These are phyloP conservation scores for Naganishia liquefaciens DNA, from an alignment of 1,284 basidiomycete genomes.

Conservation along the genomic window DNA sequence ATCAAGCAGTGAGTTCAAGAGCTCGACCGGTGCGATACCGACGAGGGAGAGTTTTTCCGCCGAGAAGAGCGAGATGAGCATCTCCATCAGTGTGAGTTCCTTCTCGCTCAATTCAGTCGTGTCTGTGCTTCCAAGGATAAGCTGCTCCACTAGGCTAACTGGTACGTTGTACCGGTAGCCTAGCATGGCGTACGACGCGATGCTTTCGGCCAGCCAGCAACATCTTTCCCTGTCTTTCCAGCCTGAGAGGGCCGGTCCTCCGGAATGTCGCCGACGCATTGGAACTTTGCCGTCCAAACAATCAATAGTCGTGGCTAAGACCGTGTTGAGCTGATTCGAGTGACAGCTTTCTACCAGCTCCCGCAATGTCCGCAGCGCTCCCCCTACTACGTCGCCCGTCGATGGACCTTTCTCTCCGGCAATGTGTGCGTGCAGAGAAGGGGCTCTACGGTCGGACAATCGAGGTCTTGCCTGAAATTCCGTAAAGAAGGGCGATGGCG, in stretches of 20 bases:
- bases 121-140: slow-evolving; percentile 54
- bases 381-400: slow-evolving; percentile 69
- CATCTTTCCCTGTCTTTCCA: slow-evolving; percentile 77
- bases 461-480: slow-evolving; percentile 74
- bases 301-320: slow-evolving; percentile 51
- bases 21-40: slow-evolving; percentile 87
- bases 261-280: slow-evolving; percentile 59
- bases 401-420: slow-evolving; percentile 85
- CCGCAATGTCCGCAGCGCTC: slow-evolving; percentile 71
- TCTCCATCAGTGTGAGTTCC: slow-evolving; percentile 71
- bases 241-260: slow-evolving; percentile 43
- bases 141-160: slow-evolving; percentile 76
- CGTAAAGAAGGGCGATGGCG: slow-evolving; percentile 68
- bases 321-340: slow-evolving; percentile 64
- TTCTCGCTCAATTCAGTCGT: slow-evolving; percentile 49
- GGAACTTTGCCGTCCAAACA: slow-evolving; percentile 71
- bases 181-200: slow-evolving; percentile 81
- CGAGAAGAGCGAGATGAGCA: slow-evolving; percentile 80
- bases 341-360: slow-evolving; percentile 75
- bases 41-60: slow-evolving; percentile 75
- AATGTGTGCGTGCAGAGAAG: slow-evolving; percentile 80
- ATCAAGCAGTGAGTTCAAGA: slow-evolving; percentile 73
- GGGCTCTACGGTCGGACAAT: slow-evolving; percentile 72
- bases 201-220: slow-evolving; percentile 76
- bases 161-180: slow-evolving; percentile 91